Evolutionary conservation across 495 filamentous ascomycete species (phyloP).

Genomic region (Cercophora sp.): DNA sequence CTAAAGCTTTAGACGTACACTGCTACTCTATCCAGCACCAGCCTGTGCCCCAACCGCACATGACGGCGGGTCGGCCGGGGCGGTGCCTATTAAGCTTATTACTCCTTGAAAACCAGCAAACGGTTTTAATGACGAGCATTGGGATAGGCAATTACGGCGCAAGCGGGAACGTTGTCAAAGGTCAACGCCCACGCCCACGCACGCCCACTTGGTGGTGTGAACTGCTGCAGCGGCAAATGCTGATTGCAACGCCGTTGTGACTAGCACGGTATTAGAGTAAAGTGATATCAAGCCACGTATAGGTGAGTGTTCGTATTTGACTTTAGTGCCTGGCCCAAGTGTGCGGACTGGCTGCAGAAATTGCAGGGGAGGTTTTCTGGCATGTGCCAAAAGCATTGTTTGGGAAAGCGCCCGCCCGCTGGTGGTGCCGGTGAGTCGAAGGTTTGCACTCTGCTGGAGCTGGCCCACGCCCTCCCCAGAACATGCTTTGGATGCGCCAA

Average conservation of each 20-base stretch:
- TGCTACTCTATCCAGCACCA: no score
- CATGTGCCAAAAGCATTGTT: not conserved
- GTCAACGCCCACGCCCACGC: no score
- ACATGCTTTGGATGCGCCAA: not conserved
- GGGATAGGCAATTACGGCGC: not conserved
- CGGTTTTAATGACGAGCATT: no score
- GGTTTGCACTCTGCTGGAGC: not conserved
- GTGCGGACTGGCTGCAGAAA: slow-evolving; percentile 1
- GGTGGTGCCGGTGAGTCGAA: not conserved
- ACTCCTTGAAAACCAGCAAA: no score
- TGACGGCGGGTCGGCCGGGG: not conserved
- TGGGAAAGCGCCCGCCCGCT: not conserved
- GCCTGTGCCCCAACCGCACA: not conserved
- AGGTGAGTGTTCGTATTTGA: slow-evolving; percentile 6
- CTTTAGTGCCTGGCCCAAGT: not conserved
- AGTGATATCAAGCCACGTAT: slow-evolving; percentile 13
- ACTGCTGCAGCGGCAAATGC: no score
- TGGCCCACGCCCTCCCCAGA: slow-evolving; percentile 3
- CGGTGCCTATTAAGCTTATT: slow-evolving; percentile 11
- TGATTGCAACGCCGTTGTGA: slow-evolving; percentile 10
- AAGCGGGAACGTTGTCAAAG: no score
- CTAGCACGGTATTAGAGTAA: not conserved
- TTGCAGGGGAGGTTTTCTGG: slow-evolving; percentile 1
- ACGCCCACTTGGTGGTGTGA: no score
- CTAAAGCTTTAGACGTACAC: no score